Evolutionary conservation across 179 eudicot genomes (phyloP).

Genomic region (Actinidia arguta): DNA sequence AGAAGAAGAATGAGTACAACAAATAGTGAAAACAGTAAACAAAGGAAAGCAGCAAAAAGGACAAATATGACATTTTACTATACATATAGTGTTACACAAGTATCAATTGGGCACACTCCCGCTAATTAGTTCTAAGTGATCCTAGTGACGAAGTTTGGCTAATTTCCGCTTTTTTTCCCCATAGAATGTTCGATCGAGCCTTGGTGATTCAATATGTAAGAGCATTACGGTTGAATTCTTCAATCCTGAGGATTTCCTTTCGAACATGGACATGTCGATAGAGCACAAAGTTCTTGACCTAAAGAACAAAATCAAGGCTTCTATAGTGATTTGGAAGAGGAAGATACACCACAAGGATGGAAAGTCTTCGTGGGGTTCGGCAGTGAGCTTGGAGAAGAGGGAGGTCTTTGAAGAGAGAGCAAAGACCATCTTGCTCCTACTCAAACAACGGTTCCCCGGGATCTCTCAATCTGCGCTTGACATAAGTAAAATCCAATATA

Average conservation of each 20-base stretch:
- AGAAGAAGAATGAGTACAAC: too few relatives aligned
- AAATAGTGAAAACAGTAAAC: too few relatives aligned
- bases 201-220: constrained; percentile 79
- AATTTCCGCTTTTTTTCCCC: background rate
- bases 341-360: constrained; percentile 79
- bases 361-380: constrained; percentile 77
- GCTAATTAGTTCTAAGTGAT: background rate
- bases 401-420: constrained; percentile 94
- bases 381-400: constrained; percentile 76
- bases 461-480: constrained; percentile 89
- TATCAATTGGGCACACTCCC: too few relatives aligned
- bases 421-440: constrained; percentile 75
- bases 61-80: too few relatives aligned
- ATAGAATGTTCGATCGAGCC: constrained; percentile 92
- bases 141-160: background rate
- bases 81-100: too few relatives aligned
- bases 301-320: constrained; percentile 92
- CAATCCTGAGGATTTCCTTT: constrained; percentile 68
- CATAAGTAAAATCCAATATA: constrained; percentile 82
- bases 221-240: constrained; percentile 85
- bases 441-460: constrained; percentile 87
- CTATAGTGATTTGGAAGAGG: constrained; percentile 88
- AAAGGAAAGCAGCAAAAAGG: too few relatives aligned
- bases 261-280: constrained; percentile 66
- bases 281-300: constrained; percentile 85